Conservation (phyloP, 805 yeast genomes). For the Pichia exigua region DNA sequence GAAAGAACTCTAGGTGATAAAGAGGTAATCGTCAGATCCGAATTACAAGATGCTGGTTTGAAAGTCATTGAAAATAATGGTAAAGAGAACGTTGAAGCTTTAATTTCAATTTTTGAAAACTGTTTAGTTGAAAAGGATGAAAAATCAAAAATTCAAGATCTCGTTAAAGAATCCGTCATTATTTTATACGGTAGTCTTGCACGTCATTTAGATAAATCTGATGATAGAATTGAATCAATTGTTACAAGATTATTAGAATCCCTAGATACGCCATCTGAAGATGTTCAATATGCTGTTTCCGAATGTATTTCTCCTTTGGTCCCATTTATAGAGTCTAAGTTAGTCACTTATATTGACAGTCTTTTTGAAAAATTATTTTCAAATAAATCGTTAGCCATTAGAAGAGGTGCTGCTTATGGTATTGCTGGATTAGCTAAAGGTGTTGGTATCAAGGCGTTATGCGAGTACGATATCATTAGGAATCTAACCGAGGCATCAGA, state of each 20-base stretch:
- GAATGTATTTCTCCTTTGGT: conserved; percentile 83
- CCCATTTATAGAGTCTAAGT: conserved; percentile 40
- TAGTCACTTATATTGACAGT: conserved; percentile 46
- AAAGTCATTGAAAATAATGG: conserved; percentile 64
- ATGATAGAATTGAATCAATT: conserved; percentile 56
- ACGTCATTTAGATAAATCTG: conserved; percentile 64
- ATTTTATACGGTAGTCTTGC: conserved; percentile 89
- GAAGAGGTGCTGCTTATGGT: conserved; percentile 96
- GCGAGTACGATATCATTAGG: conserved; percentile 71
- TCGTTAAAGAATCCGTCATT: conserved; percentile 69
- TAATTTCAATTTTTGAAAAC: conserved; percentile 75
- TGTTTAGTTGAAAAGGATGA: conserved; percentile 46
- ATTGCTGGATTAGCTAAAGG: conserved; percentile 91
- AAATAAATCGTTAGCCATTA: conserved; percentile 39
- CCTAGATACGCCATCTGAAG: conserved; percentile 79
- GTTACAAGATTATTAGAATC: conserved; percentile 66
- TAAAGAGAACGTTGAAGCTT: conserved; percentile 51
- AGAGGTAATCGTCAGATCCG: conserved; percentile 65
- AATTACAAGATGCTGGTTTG: conserved; percentile 85
- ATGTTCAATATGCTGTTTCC: conserved; percentile 82
- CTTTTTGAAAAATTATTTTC: conserved; percentile 55
- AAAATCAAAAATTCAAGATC: conserved; percentile 45
- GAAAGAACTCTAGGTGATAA: conserved; percentile 68
- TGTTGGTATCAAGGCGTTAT: conserved; percentile 69
- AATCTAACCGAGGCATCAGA: conserved; percentile 76